Conservation (phyloP, 371 early-diverging fungal species). For the Mucor piriformis region DNA sequence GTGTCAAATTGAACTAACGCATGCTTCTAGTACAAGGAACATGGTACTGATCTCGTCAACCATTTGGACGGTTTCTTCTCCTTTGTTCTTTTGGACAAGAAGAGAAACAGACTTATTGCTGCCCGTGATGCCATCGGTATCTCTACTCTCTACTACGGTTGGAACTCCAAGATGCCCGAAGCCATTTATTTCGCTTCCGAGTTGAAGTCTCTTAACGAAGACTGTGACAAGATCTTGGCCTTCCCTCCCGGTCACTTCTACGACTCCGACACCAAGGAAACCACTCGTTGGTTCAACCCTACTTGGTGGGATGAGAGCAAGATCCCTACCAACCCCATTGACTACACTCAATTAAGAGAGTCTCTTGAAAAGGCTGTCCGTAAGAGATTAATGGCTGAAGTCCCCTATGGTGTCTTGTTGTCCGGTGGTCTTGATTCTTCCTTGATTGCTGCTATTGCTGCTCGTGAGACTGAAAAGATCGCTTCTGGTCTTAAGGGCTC, state of each 20-base stretch:
- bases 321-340: slow-evolving; percentile 58
- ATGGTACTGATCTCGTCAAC: slow-evolving; percentile 76
- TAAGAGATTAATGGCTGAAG: slow-evolving; percentile 96
- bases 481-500: slow-evolving; percentile 24
- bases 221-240: slow-evolving; percentile 92
- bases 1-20: too few relatives aligned
- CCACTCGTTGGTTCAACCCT: slow-evolving; percentile 88
- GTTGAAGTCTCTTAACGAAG: slow-evolving; percentile 92
- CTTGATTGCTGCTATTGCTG: slow-evolving; percentile 92
- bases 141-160: slow-evolving; percentile 95
- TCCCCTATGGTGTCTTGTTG: slow-evolving; percentile 95
- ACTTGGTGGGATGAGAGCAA: slow-evolving; percentile 79
- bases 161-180: slow-evolving; percentile 77
- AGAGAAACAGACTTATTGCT: slow-evolving; percentile 80
- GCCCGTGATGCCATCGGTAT: slow-evolving; percentile 97
- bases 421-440: slow-evolving; percentile 94
- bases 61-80: slow-evolving; percentile 95
- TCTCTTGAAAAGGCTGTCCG: slow-evolving; percentile 85
- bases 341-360: slow-evolving; percentile 75
- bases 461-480: slow-evolving; percentile 75
- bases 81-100: slow-evolving; percentile 89
- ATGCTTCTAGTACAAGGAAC: slow-evolving; percentile 91
- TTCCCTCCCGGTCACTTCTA: slow-evolving; percentile 96
- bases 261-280: slow-evolving; percentile 74
- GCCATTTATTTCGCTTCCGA: slow-evolving; percentile 93